Conservation (phyloP, 1,284 basidiomycete genomes). For the Ustilago curta region DNA sequence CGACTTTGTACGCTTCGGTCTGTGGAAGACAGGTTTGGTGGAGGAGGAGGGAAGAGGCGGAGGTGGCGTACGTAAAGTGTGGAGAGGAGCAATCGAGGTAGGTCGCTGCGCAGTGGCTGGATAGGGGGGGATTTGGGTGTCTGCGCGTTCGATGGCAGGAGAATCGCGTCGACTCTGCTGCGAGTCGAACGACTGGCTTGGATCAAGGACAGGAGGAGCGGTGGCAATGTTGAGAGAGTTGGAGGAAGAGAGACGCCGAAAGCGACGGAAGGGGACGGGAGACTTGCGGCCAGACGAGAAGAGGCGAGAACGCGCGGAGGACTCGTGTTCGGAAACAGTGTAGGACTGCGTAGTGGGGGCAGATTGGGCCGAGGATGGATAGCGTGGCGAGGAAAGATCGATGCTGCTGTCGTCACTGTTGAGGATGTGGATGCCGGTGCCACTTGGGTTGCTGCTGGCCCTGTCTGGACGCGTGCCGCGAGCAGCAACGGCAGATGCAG, state of each 20-base stretch:
- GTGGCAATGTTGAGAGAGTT: slow-evolving; percentile 35
- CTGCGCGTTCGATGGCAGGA: background rate
- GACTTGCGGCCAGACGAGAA: slow-evolving; percentile 50
- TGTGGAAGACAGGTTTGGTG: slow-evolving; percentile 36
- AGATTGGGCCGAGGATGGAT: slow-evolving; percentile 4
- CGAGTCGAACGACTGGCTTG: slow-evolving; percentile 21
- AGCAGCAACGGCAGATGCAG: slow-evolving; percentile 8
- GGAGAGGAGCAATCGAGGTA: slow-evolving; percentile 13
- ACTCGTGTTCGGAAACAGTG: slow-evolving; percentile 10
- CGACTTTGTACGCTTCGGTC: slow-evolving; percentile 42
- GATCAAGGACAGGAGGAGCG: slow-evolving; percentile 18
- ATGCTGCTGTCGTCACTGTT: slow-evolving; percentile 2
- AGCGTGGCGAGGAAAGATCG: slow-evolving; percentile 12
- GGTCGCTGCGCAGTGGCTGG: background rate
- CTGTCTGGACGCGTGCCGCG: background rate
- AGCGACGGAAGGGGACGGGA: slow-evolving; percentile 50
- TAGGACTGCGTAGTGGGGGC: slow-evolving; percentile 9
- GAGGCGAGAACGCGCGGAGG: slow-evolving; percentile 25
- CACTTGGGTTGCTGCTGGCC: background rate
- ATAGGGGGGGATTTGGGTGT: slow-evolving; percentile 13
- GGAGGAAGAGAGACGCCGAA: slow-evolving; percentile 40
- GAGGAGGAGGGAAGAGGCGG: slow-evolving; percentile 39
- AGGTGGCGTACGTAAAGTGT: slow-evolving; percentile 22
- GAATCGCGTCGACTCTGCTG: slow-evolving; percentile 8
- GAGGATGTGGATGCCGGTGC: background rate